A percentile compares a stretch with the other conserved stretches of the same genome.
Evolutionary conservation across 2,329 filamentous ascomycete genomes (phyloP).

Genomic region (Hawksworthiomyces lignivorus): DNA sequence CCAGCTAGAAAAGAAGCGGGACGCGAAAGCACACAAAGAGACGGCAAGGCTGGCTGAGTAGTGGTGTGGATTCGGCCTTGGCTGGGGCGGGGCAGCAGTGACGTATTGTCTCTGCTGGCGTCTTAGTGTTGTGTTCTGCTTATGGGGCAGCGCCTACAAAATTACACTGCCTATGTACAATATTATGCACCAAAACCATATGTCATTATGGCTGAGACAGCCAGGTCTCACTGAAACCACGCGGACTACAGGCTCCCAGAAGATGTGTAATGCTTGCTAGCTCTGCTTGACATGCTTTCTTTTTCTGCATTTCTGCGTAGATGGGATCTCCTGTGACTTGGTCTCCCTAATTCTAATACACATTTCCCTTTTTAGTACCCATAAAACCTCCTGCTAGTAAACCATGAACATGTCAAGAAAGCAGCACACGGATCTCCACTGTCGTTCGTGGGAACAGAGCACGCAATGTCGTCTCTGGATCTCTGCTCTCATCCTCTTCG

Average conservation of each 20-base stretch:
- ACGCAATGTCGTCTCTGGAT: conserved; percentile 24
- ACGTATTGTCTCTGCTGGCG: conserved; percentile 9
- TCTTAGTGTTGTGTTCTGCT: no score
- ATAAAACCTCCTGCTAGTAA: no score
- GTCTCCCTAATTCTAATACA: no score
- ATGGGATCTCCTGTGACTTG: neutral
- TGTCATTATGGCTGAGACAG: no score
- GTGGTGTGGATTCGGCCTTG: no score
- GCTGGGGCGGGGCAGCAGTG: conserved; percentile 13
- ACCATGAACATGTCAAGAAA: no score
- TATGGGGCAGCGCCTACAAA: no score
- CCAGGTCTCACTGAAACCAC: no score
- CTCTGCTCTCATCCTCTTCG: conserved; percentile 20
- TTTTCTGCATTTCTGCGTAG: neutral
- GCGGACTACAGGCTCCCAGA: neutral
- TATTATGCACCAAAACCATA: neutral
- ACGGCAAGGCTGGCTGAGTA: no score
- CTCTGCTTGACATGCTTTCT: neutral
- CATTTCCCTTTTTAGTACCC: no score
- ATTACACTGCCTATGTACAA: neutral
- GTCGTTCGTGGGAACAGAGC: conserved; percentile 51
- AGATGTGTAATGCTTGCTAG: neutral
- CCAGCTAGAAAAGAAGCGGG: neutral
- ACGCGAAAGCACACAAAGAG: neutral
- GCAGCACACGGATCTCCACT: conserved; percentile 51